Evolutionary conservation across 192 early-diverging fungal species (phyloP).

Genomic region (Radiomyces spectabilis): DNA sequence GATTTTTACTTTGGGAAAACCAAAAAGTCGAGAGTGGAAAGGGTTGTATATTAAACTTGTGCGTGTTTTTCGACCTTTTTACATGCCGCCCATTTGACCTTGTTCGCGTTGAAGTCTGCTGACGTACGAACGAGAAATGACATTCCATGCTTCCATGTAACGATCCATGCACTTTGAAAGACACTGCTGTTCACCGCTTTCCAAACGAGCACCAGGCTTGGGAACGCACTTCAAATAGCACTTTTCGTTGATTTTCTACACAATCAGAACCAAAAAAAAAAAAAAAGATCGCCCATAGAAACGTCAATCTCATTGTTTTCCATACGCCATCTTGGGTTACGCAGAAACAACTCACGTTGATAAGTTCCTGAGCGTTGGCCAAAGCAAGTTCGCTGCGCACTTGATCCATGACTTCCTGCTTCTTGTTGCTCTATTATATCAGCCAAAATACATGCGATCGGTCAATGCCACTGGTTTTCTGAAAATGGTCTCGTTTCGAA

Average conservation of each 20-base stretch:
- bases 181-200: conserved; percentile 63
- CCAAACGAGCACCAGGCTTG: conserved; percentile 64
- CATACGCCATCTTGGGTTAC: neutral
- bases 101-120: conserved; percentile 66
- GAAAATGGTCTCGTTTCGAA: neutral
- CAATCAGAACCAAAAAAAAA: neutral
- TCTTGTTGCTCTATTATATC: conserved; percentile 36
- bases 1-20: no score
- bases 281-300: no score
- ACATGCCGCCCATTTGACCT: no score
- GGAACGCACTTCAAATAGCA: conserved; percentile 80
- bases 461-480: neutral
- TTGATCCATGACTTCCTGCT: conserved; percentile 71
- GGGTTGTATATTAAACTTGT: no score
- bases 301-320: neutral
- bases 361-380: conserved; percentile 77
- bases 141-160: conserved; percentile 86
- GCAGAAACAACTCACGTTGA: conserved; percentile 50
- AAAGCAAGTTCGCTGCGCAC: conserved; percentile 71
- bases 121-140: conserved; percentile 70
- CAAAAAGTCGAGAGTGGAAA: no score
- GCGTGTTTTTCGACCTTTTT: no score
- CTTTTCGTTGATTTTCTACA: conserved; percentile 80
- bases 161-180: conserved; percentile 79
- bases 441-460: neutral